Conservation (phyloP, 352 stramenopile species). For the Globisporangium solare region DNA sequence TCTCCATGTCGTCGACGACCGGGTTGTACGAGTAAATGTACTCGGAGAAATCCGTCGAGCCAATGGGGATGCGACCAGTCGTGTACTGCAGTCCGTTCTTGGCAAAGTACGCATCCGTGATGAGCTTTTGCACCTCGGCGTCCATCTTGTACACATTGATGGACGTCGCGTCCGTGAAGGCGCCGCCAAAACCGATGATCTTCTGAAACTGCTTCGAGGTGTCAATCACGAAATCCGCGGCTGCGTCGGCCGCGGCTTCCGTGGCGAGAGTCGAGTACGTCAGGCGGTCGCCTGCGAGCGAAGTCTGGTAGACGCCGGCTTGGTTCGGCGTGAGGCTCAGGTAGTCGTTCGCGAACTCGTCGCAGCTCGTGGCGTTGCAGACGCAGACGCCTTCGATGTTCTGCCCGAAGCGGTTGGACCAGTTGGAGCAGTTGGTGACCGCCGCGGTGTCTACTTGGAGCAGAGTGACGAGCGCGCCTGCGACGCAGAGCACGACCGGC, state of each 20-base stretch:
- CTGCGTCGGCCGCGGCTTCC: constrained; percentile 3
- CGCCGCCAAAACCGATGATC: constrained; percentile 77
- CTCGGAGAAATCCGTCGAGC: constrained; percentile 72
- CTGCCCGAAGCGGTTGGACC: constrained; percentile 35
- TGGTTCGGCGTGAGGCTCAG: constrained; percentile 19
- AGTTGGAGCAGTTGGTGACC: constrained; percentile 14
- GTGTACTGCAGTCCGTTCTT: constrained; percentile 57
- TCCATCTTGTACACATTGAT: constrained; percentile 71
- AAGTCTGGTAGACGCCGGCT: constrained; percentile 47
- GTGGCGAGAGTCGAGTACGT: constrained; percentile 23
- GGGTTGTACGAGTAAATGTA: constrained; percentile 41
- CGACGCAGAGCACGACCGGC: not conserved
- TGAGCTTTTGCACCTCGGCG: constrained; percentile 37
- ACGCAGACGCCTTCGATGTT: constrained; percentile 50
- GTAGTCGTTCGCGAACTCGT: constrained; percentile 29
- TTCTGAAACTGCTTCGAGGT: constrained; percentile 38
- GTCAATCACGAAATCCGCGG: constrained; percentile 32
- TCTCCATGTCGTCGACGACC: constrained; percentile 28
- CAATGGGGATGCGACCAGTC: constrained; percentile 70
- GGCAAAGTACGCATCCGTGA: constrained; percentile 67
- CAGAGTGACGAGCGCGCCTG: not conserved
- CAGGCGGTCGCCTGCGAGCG: constrained; percentile 40
- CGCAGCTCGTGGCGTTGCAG: constrained; percentile 37
- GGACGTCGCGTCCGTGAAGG: constrained; percentile 74
- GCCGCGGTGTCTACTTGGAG: not conserved